These are phyloP conservation scores for Kockiozyma suomiensis DNA, from an alignment of 805 yeast genomes.

Conservation along the genomic window DNA sequence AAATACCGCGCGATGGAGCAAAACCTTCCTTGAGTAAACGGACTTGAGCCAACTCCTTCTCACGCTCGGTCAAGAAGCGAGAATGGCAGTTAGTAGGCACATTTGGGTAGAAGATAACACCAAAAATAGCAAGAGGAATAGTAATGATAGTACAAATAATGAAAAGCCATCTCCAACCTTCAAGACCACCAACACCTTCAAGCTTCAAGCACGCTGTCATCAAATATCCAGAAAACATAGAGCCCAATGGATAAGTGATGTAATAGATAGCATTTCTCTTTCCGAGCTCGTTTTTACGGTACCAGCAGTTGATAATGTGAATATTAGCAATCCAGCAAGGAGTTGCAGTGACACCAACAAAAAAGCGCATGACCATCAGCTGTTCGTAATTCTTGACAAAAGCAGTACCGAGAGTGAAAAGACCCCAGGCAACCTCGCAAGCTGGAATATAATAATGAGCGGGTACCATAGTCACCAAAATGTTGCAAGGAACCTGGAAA, in stretches of 20 bases:
- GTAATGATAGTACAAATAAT: constrained; percentile 52
- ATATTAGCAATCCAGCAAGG: constrained; percentile 58
- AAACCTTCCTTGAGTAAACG: constrained; percentile 31
- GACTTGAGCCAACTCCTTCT: constrained; percentile 33
- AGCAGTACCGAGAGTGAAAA: constrained; percentile 61
- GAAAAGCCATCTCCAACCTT: constrained; percentile 73
- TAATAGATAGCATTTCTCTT: constrained; percentile 49
- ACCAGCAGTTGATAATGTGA: constrained; percentile 54
- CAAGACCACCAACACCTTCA: constrained; percentile 46
- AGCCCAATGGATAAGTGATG: constrained; percentile 47
- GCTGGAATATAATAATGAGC: constrained; percentile 51
- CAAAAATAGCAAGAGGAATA: constrained; percentile 40
- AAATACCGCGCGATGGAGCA: constrained; percentile 11
- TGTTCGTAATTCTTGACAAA: constrained; percentile 49
- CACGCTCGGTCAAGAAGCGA: constrained; percentile 34
- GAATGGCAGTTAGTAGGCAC: constrained; percentile 46
- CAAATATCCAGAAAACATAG: constrained; percentile 53
- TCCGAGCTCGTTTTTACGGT: constrained; percentile 56
- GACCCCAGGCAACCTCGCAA: constrained; percentile 68
- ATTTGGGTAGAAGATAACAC: constrained; percentile 52
- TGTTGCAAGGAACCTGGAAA: constrained; percentile 43
- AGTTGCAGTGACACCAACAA: constrained; percentile 71
- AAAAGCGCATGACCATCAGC: constrained; percentile 63
- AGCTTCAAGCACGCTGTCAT: constrained; percentile 56
- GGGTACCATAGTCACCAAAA: constrained; percentile 40